Evolutionary conservation across 2,329 filamentous ascomycete species (phyloP).

Genomic region (Fusarium dimerum): DNA sequence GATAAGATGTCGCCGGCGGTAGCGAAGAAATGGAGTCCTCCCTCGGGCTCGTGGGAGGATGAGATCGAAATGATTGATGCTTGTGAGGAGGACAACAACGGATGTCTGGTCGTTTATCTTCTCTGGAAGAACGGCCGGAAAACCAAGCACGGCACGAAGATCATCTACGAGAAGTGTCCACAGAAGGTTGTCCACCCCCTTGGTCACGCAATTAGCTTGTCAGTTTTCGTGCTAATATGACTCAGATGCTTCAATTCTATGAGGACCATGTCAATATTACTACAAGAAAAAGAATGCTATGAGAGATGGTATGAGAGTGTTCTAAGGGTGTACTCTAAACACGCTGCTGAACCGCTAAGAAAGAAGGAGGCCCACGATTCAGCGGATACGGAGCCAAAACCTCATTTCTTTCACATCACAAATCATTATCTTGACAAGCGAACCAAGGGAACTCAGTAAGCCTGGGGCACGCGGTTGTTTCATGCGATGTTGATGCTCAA

Average conservation of each 20-base stretch:
- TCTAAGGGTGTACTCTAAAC: neutral
- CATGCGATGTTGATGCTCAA: no score
- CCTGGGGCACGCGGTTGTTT: no score
- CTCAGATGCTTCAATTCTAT: constrained; percentile 59
- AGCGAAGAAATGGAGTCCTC: constrained; percentile 60
- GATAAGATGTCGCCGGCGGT: constrained; percentile 41
- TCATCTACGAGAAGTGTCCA: constrained; percentile 73
- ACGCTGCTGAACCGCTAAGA: no score
- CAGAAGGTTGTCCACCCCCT: constrained; percentile 61
- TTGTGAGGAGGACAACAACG: constrained; percentile 63
- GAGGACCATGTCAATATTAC: constrained; percentile 57
- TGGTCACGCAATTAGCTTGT: neutral
- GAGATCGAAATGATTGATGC: constrained; percentile 68
- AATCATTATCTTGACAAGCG: no score
- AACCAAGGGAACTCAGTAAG: no score
- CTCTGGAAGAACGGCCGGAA: constrained; percentile 73
- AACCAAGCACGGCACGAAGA: constrained; percentile 67
- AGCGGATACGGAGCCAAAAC: no score
- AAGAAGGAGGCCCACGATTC: no score
- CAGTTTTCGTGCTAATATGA: constrained; percentile 5
- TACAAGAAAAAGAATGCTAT: constrained; percentile 31
- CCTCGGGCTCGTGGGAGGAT: constrained; percentile 75
- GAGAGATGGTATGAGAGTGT: neutral
- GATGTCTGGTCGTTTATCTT: constrained; percentile 65
- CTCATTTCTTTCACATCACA: no score